These are phyloP conservation scores for Kuraishia floccosa DNA, from an alignment of 805 yeast genomes.

Conservation along the genomic window DNA sequence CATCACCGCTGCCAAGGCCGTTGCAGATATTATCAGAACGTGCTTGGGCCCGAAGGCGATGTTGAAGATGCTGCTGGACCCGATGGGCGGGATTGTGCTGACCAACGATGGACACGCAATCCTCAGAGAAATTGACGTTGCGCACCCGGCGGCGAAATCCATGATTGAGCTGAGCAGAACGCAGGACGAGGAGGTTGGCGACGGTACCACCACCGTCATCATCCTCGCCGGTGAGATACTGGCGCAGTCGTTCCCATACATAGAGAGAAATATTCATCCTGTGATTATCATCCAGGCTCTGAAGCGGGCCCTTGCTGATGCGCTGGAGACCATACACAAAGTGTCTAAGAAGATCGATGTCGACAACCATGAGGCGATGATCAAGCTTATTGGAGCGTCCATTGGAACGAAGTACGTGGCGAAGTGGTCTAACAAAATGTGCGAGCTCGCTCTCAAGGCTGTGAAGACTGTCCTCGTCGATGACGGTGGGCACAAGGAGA, in stretches of 20 bases:
- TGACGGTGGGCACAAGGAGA: slow-evolving; percentile 57
- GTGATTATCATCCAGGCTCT: slow-evolving; percentile 92
- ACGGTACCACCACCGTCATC: slow-evolving; percentile 96
- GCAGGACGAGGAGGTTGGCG: slow-evolving; percentile 98
- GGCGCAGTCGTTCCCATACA: slow-evolving; percentile 90
- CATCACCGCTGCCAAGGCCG: slow-evolving; percentile 99
- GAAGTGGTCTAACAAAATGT: slow-evolving; percentile 88
- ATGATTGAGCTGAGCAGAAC: slow-evolving; percentile 96
- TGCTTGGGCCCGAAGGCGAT: slow-evolving; percentile 98
- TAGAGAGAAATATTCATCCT: slow-evolving; percentile 93
- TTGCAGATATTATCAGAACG: slow-evolving; percentile 93
- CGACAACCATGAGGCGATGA: slow-evolving; percentile 77
- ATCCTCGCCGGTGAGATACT: slow-evolving; percentile 94
- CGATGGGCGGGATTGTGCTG: slow-evolving; percentile 91
- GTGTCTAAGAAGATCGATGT: slow-evolving; percentile 80
- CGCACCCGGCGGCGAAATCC: slow-evolving; percentile 98
- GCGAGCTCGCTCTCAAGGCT: slow-evolving; percentile 76
- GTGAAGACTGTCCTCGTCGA: slow-evolving; percentile 72
- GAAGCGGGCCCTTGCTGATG: slow-evolving; percentile 84
- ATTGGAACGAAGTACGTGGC: slow-evolving; percentile 94
- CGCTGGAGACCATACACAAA: slow-evolving; percentile 73
- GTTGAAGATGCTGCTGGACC: slow-evolving; percentile 96
- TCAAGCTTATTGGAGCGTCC: slow-evolving; percentile 75
- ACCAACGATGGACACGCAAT: slow-evolving; percentile 99
- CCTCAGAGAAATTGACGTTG: slow-evolving; percentile 90